Evolutionary conservation across 106 monocot genomes (phyloP).

Genomic region (Amphibolis antarctica): DNA sequence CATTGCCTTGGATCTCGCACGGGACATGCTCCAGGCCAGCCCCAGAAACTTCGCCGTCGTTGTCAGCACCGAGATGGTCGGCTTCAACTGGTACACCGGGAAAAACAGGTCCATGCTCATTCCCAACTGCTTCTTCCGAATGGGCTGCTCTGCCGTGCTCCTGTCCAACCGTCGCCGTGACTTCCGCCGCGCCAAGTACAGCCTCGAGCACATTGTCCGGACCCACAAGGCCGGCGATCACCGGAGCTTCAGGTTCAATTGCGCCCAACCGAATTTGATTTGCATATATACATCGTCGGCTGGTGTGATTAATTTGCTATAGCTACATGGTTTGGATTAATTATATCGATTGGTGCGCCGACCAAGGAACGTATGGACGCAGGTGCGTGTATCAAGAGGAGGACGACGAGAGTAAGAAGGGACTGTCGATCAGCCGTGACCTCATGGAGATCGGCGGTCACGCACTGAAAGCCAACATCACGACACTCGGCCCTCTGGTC

Average conservation of each 20-base stretch:
- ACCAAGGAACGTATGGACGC: background rate
- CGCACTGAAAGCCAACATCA: constrained; percentile 27
- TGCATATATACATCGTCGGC: no score
- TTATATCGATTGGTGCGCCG: no score
- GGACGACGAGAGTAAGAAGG: constrained; percentile 23
- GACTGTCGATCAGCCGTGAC: constrained; percentile 25
- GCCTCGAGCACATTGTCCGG: constrained; percentile 26
- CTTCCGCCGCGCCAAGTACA: constrained; percentile 21
- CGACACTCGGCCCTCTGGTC: constrained; percentile 24
- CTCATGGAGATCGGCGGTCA: constrained; percentile 21
- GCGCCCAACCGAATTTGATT: background rate
- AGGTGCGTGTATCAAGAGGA: constrained; percentile 28
- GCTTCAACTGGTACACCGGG: constrained; percentile 28
- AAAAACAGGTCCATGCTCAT: constrained; percentile 21
- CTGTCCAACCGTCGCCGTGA: constrained; percentile 23
- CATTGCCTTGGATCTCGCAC: constrained; percentile 19
- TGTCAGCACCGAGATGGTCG: constrained; percentile 28
- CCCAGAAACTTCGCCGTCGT: constrained; percentile 20
- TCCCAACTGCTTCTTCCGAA: constrained; percentile 29
- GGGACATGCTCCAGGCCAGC: constrained; percentile 28
- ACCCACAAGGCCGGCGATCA: constrained; percentile 25
- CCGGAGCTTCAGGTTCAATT: constrained; percentile 19
- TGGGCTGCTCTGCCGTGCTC: constrained; percentile 26
- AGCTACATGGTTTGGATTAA: no score
- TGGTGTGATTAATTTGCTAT: no score